Evolutionary conservation across 495 filamentous ascomycete species (phyloP).

Genomic region (Xylaria venustula): DNA sequence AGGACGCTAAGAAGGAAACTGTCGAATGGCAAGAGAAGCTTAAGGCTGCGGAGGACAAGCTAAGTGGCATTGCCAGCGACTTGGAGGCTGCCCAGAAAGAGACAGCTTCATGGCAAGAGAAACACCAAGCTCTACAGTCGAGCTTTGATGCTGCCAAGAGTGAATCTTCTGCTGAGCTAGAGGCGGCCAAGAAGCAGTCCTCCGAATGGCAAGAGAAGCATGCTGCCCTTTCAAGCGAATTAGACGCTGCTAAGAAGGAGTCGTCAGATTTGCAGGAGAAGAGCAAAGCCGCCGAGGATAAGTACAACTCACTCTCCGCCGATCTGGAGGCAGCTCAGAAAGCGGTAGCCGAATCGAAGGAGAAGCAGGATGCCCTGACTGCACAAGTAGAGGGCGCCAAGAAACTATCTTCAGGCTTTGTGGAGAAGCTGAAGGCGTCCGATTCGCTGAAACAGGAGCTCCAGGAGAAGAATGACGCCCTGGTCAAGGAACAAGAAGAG

Average conservation of each 20-base stretch:
- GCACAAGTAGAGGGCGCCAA: background rate
- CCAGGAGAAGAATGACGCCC: conserved; percentile 1
- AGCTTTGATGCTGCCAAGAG: background rate
- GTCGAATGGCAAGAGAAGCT: conserved; percentile 12
- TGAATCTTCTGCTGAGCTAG: conserved; percentile 3
- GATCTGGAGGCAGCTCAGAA: conserved; percentile 1
- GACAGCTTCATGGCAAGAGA: conserved; percentile 2
- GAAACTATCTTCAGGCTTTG: conserved; percentile 3
- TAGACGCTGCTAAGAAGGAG: conserved; percentile 1
- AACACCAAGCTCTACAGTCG: conserved; percentile 9
- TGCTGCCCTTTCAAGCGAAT: background rate
- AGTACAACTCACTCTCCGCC: background rate
- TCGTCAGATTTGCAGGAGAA: conserved; percentile 2
- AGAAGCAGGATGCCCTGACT: conserved; percentile 1
- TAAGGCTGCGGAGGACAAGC: background rate
- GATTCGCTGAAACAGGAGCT: background rate
- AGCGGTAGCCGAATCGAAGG: background rate
- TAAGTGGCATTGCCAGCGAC: conserved; percentile 4
- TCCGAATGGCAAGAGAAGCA: conserved; percentile 12
- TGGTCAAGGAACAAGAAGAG: background rate
- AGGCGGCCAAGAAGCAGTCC: conserved; percentile 3
- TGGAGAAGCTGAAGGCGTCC: background rate
- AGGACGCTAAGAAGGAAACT: conserved; percentile 4
- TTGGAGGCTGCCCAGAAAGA: conserved; percentile 1
- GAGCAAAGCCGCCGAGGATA: background rate